Evolutionary conservation across 1,284 basidiomycete species (phyloP).

Genomic region (Fereydounia khargensis): DNA sequence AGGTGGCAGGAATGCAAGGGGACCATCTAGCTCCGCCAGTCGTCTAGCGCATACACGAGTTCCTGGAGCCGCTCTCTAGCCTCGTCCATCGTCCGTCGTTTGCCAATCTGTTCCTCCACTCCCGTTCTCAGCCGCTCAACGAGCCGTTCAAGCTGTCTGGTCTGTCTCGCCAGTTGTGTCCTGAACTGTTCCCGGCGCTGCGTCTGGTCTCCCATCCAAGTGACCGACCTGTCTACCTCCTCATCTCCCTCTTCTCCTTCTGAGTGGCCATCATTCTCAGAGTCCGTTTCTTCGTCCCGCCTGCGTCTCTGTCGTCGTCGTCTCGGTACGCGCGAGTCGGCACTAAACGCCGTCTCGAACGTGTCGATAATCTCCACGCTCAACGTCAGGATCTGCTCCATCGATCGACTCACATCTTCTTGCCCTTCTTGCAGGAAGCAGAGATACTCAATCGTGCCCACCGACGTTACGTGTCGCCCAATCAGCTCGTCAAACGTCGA

Average conservation of each 20-base stretch:
- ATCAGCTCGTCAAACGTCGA: constrained; percentile 24
- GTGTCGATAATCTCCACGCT: constrained; percentile 16
- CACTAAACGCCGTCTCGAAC: no score
- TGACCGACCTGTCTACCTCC: constrained; percentile 5
- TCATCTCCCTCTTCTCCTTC: constrained; percentile 1
- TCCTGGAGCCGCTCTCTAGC: constrained; percentile 15
- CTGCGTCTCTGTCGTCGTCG: constrained; percentile 14
- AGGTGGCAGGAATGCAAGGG: not conserved
- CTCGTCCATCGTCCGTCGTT: constrained; percentile 4
- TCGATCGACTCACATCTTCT: constrained; percentile 13
- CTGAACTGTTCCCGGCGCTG: constrained; percentile 19
- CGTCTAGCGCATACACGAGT: constrained; percentile 18
- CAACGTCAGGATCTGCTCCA: constrained; percentile 10
- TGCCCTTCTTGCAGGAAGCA: constrained; percentile 21
- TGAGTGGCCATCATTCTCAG: no score
- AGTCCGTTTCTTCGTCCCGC: constrained; percentile 14
- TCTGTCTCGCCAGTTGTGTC: constrained; percentile 13
- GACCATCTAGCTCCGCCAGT: not conserved
- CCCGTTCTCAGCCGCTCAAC: constrained; percentile 19
- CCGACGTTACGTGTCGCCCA: constrained; percentile 7
- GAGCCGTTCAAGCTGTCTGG: constrained; percentile 12
- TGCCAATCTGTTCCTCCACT: constrained; percentile 27
- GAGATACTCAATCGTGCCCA: constrained; percentile 14
- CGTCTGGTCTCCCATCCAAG: constrained; percentile 14
- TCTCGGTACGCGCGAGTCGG: not conserved